Conservation (phyloP, 805 yeast species). For the Komagataella pseudopastoris region DNA sequence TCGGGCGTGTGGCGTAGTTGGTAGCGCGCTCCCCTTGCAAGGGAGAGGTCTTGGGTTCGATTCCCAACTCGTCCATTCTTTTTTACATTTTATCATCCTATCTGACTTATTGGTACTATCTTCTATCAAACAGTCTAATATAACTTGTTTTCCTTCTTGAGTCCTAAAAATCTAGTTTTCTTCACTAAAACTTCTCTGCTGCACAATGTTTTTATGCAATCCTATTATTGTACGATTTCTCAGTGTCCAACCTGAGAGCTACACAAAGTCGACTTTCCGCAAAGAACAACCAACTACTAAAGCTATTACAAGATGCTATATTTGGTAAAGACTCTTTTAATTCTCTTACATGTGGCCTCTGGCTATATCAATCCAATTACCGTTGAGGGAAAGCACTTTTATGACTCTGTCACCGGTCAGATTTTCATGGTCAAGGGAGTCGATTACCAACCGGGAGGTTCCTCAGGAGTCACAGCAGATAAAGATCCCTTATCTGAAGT, state of each 20-base stretch:
- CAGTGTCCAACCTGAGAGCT: not conserved
- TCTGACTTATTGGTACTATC: too few relatives aligned
- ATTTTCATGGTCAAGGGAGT: constrained; percentile 83
- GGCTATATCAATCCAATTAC: constrained; percentile 43
- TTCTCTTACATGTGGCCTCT: not conserved
- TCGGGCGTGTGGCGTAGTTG: constrained; percentile 65
- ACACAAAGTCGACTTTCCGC: not conserved
- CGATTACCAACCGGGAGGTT: constrained; percentile 95
- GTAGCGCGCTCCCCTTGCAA: constrained; percentile 63
- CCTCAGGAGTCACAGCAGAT: constrained; percentile 49
- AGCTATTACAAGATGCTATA: not conserved
- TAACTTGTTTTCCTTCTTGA: not conserved
- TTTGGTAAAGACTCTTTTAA: not conserved
- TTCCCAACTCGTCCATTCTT: constrained; percentile 11
- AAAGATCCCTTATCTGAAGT: constrained; percentile 58
- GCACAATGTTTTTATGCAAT: not conserved
- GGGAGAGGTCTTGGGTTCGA: constrained; percentile 45
- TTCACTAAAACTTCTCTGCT: too few relatives aligned
- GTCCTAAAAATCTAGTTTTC: not conserved
- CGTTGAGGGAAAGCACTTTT: constrained; percentile 57
- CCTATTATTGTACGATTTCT: not conserved
- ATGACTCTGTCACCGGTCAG: constrained; percentile 58
- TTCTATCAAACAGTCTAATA: too few relatives aligned
- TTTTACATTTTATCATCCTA: not conserved
- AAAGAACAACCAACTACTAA: not conserved